phyloP scores from a whole-genome alignment of 768 basidiomycete species.

The Kwoniella bestiolae region DNA sequence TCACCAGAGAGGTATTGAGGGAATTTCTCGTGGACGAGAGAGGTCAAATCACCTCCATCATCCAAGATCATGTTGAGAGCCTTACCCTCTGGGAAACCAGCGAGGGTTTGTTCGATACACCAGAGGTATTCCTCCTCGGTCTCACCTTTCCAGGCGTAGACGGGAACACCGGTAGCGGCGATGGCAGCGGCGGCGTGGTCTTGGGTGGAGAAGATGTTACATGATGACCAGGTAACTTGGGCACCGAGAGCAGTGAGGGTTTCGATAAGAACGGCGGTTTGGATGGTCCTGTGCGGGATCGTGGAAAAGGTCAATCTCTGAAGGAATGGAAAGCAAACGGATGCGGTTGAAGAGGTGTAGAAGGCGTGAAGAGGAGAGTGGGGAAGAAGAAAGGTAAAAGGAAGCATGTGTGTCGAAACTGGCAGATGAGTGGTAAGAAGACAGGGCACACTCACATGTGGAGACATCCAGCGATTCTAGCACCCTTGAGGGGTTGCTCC shows the following conservation, averaged over 20 bases:
- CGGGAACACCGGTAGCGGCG: slow-evolving; percentile 96
- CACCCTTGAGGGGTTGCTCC: slow-evolving; percentile 84
- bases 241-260: slow-evolving; percentile 94
- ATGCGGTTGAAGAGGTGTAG: slow-evolving; percentile 19
- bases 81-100: slow-evolving; percentile 82
- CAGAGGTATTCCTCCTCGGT: slow-evolving; percentile 97
- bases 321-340: no score
- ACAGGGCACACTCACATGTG: slow-evolving; percentile 72
- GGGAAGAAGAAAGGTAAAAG: background rate
- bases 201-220: slow-evolving; percentile 99
- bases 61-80: slow-evolving; percentile 98
- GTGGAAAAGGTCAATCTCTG: no score
- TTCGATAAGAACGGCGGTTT: slow-evolving; percentile 98
- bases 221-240: slow-evolving; percentile 98
- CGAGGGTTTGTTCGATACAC: slow-evolving; percentile 95
- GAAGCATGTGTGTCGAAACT: no score
- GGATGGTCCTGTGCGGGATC: slow-evolving; percentile 83
- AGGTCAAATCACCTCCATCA: slow-evolving; percentile 96
- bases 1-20: slow-evolving; percentile 80
- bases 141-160: slow-evolving; percentile 99
- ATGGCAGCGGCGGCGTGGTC: slow-evolving; percentile 99
- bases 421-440: background rate
- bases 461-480: slow-evolving; percentile 95
- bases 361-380: slow-evolving; percentile 4
- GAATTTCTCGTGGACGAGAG: slow-evolving; percentile 92